A percentile compares a stretch with the other conserved stretches of the same genome.
These are phyloP conservation scores for Nidula microcarpa DNA, from an alignment of 768 basidiomycete genomes.

Conservation along the genomic window DNA sequence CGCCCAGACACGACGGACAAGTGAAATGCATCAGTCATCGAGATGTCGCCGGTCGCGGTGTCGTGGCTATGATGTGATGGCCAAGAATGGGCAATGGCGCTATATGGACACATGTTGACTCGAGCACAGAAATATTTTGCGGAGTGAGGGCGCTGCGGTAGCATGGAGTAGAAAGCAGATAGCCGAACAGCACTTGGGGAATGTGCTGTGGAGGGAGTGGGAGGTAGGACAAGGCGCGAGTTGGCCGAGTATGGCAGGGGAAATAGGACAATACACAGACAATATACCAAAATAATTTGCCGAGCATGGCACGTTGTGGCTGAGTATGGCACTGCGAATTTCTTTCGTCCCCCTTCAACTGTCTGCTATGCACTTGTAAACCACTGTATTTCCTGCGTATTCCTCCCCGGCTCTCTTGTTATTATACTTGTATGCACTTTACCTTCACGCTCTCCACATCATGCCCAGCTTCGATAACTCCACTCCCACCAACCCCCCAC, in stretches of 20 bases:
- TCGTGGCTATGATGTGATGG: neutral
- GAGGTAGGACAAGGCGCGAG: slow-evolving; percentile 5
- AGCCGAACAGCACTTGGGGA: neutral
- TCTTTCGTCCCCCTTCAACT: slow-evolving; percentile 11
- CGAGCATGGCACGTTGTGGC: slow-evolving; percentile 14
- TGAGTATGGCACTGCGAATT: slow-evolving; percentile 5
- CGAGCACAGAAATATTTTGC: neutral
- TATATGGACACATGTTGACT: neutral
- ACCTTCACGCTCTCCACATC: slow-evolving; percentile 5
- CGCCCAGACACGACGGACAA: neutral
- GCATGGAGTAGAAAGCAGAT: neutral
- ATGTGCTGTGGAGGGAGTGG: neutral
- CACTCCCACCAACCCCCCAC: slow-evolving; percentile 8
- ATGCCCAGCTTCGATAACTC: slow-evolving; percentile 6
- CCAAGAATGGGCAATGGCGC: neutral
- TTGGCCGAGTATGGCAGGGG: slow-evolving; percentile 11
- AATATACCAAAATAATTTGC: slow-evolving; percentile 13
- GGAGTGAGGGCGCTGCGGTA: neutral
- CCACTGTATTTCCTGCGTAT: slow-evolving; percentile 9
- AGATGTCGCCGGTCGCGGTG: neutral
- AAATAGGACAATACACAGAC: slow-evolving; percentile 6
- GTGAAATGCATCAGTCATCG: neutral
- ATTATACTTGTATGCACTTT: slow-evolving; percentile 13
- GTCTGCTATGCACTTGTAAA: slow-evolving; percentile 21
- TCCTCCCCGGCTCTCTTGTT: slow-evolving; percentile 7